Base-by-base conservation (phyloP, 495 filamentous ascomycete species). In the Hyphodiscus hymeniophilus region DNA sequence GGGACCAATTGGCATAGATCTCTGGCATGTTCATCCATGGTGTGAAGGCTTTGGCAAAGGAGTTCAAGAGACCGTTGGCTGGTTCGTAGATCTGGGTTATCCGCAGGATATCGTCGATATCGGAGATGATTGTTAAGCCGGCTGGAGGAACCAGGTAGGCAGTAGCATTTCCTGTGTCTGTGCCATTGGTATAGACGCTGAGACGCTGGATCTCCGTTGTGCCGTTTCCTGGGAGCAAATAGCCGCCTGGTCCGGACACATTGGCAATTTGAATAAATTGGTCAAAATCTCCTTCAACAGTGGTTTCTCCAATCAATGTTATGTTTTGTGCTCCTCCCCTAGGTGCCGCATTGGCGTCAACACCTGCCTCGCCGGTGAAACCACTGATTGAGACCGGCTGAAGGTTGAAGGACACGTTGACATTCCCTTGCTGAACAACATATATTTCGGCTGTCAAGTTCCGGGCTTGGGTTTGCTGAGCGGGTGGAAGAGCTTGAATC, bases 51-150 rank as follows among this genome's bases (percentile, higher is more conserved):
- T 78, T 73, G 0, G 84, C 85, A 52, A 89, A 89, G 4, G 82
- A 80, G 63, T 90, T 90, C 13, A 88, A 67, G 0, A 90, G 66
- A 15, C 85, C 85, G 59, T 88, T 66, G 47, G 74, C 68, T 0
- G 85, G 85, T 32, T 81, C 59, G 62, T 87, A 89, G 65, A 90
- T 89, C 63, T 87, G 84, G 39, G 85, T 89, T n/a, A 88, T 65
- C 22, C 85, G 81, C 0, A 90, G 75, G 52, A 88, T 85, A 61
- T 89, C 85, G 48, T 89, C 85, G 51, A 89, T 84, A 55, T 90
- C 84, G 23, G 77, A 82, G 46, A 88, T 67, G 39, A 87, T 70
- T 8, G 84, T 87, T 15, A 86, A 55, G 21, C 83, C 85, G 6
- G 66, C 66, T 0, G 76, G 61, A 2, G 84, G 83, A 1, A 89